These are phyloP conservation scores for Ceriops decandra DNA, from an alignment of 345 rosid genomes.

Conservation along the genomic window DNA sequence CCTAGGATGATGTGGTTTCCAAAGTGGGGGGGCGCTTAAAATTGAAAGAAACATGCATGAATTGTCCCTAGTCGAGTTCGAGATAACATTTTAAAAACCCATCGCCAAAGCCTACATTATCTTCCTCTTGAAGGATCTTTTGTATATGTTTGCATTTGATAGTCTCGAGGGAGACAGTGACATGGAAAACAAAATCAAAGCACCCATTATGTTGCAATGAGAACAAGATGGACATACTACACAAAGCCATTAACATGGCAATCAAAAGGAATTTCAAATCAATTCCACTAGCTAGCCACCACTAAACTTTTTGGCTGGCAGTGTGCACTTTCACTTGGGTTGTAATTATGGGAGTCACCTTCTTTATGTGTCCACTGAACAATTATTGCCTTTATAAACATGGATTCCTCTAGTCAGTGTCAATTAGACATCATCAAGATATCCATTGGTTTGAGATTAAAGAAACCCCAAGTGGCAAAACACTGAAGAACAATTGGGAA, in stretches of 20 bases:
- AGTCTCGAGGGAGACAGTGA: not conserved
- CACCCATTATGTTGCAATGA: not conserved
- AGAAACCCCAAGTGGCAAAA: constrained; percentile 4
- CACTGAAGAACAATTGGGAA: constrained; percentile 4
- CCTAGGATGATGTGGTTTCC: constrained; percentile 1
- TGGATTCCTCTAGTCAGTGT: not conserved
- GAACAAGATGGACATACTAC: constrained; percentile 6
- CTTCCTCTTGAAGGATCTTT: not conserved
- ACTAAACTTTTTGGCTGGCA: not conserved
- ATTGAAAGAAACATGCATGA: not conserved
- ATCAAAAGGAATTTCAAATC: not conserved
- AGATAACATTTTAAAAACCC: not conserved
- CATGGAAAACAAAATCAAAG: not conserved
- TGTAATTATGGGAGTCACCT: not conserved
- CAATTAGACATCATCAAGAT: constrained; percentile 1
- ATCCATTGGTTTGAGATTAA: constrained; percentile 6
- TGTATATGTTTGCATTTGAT: too few relatives aligned
- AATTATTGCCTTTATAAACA: constrained; percentile 13
- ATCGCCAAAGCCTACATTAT: not conserved
- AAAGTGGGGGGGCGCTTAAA: constrained; percentile 18
- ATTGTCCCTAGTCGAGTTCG: not conserved
- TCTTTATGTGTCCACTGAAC: constrained; percentile 16
- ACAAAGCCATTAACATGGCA: not conserved
- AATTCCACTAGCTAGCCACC: not conserved
- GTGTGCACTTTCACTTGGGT: not conserved